phyloP scores from a whole-genome alignment of 768 basidiomycete species.

The Hygrophoropsis aurantiaca region DNA sequence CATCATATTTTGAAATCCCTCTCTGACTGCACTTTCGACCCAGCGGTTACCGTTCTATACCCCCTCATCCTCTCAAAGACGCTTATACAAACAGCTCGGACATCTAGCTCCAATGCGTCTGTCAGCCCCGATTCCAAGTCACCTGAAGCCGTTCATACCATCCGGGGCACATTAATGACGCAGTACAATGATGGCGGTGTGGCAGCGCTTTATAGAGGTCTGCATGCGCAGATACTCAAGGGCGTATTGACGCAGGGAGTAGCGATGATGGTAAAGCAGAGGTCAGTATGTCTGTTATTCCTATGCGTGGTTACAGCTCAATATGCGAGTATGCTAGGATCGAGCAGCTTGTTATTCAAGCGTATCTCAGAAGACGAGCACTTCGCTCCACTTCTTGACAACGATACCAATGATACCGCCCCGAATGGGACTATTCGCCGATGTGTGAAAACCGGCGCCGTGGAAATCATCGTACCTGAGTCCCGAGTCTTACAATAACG shows the following conservation, averaged over 20 bases:
- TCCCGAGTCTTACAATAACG: background rate
- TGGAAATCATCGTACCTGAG: background rate
- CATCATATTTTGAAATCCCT: background rate
- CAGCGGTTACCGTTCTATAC: constrained; percentile 49
- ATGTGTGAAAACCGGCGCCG: background rate
- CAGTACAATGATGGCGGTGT: constrained; percentile 23
- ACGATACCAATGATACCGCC: background rate
- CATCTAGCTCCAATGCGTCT: constrained; percentile 34
- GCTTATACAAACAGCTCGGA: constrained; percentile 40
- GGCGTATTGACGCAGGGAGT: constrained; percentile 58
- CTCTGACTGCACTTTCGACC: background rate
- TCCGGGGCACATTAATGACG: constrained; percentile 12
- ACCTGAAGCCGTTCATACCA: constrained; percentile 8
- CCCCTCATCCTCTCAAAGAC: constrained; percentile 64
- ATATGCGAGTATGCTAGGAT: constrained; percentile 5
- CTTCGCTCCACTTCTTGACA: background rate
- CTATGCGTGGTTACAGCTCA: background rate
- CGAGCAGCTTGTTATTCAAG: constrained; percentile 14
- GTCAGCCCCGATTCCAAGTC: constrained; percentile 9
- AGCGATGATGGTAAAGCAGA: constrained; percentile 58
- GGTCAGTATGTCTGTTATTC: constrained; percentile 27
- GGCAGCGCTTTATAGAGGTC: constrained; percentile 51
- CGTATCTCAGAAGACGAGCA: constrained; percentile 10
- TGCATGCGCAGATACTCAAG: constrained; percentile 50
- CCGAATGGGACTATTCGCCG: background rate